Evolutionary conservation across 495 filamentous ascomycete genomes (phyloP).

Genomic region (Terfezia claveryi): DNA sequence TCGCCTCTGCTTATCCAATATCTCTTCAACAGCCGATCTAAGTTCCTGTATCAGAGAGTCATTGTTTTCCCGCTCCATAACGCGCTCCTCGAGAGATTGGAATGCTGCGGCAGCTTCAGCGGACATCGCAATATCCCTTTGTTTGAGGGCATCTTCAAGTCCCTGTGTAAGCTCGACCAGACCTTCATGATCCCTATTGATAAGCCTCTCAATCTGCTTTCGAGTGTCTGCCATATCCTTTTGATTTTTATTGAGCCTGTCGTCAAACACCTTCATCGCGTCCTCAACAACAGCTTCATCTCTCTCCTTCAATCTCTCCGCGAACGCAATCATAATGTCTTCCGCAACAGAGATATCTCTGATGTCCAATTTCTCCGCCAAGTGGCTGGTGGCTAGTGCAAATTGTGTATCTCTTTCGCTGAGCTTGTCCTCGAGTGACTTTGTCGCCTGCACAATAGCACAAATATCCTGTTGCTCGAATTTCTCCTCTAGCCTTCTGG

Average conservation of each 20-base stretch:
- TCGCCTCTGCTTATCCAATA: conserved; percentile 5
- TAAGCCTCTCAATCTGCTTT: conserved; percentile 9
- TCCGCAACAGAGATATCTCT: neutral
- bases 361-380: neutral
- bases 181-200: conserved; percentile 8
- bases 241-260: neutral
- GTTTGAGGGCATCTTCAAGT: neutral
- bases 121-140: neutral
- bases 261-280: neutral
- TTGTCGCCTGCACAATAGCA: neutral
- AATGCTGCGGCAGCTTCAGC: neutral
- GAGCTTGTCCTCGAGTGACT: neutral
- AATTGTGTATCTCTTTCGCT: neutral
- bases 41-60: conserved; percentile 3
- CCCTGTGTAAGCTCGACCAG: conserved; percentile 1
- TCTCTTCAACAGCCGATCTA: conserved; percentile 2
- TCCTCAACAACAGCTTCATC: neutral
- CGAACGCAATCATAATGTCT: neutral
- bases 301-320: neutral
- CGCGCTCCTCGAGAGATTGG: neutral
- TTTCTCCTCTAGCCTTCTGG: neutral
- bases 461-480: neutral
- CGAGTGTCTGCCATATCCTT: conserved; percentile 6
- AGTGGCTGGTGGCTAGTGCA: neutral
- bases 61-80: neutral